These are phyloP conservation scores for Mycosphaerelloides madeirae DNA, from an alignment of 2,329 filamentous ascomycete genomes.

Conservation along the genomic window DNA sequence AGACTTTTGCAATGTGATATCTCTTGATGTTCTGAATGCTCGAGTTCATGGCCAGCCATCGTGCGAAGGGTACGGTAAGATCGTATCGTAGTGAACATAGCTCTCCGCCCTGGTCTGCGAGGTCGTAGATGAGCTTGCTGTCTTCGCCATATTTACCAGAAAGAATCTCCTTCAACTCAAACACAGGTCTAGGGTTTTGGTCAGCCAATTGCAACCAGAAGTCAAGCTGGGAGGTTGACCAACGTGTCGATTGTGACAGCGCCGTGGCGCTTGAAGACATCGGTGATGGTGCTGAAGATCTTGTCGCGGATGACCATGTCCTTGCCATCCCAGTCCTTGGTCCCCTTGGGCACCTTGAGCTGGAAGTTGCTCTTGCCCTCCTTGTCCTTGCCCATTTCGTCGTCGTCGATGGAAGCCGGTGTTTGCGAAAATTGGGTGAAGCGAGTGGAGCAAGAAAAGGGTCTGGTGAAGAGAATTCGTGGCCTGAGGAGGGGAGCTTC, in stretches of 20 bases:
- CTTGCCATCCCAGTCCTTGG: slow-evolving; percentile 76
- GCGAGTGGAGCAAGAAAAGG: background rate
- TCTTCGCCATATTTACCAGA: slow-evolving; percentile 90
- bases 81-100: slow-evolving; percentile 81
- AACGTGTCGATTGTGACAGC: slow-evolving; percentile 74
- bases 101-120: slow-evolving; percentile 83
- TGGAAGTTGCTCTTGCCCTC: slow-evolving; percentile 45
- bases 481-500: background rate
- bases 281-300: slow-evolving; percentile 70
- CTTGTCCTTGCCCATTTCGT: slow-evolving; percentile 46
- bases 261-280: slow-evolving; percentile 80
- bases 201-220: slow-evolving; percentile 8
- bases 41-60: slow-evolving; percentile 89
- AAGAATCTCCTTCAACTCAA: slow-evolving; percentile 81
- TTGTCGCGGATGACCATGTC: slow-evolving; percentile 76
- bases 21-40: slow-evolving; percentile 79
- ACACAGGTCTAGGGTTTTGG: slow-evolving; percentile 53
- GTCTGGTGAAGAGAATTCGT: background rate
- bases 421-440: background rate
- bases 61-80: slow-evolving; percentile 82
- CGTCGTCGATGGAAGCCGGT: slow-evolving; percentile 22
- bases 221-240: slow-evolving; percentile 15
- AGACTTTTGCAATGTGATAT: slow-evolving; percentile 93
- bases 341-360: slow-evolving; percentile 87
- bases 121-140: slow-evolving; percentile 85